phyloP scores from a whole-genome alignment of 148 eudicot genomes.

The Arbutus unedo region DNA sequence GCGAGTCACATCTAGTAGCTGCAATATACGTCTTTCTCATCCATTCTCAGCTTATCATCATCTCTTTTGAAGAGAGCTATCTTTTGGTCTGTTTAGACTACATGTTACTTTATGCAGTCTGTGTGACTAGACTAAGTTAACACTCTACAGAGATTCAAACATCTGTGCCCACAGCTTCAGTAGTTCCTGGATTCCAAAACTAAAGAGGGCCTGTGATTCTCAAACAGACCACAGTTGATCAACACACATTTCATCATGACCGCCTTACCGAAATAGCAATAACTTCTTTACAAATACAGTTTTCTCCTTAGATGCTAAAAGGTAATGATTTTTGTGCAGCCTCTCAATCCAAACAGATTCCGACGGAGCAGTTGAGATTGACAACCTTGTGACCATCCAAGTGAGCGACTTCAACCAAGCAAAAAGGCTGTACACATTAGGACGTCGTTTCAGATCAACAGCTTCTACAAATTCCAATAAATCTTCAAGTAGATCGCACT shows the following conservation, averaged over 20 bases:
- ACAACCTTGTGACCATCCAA: conserved; percentile 25
- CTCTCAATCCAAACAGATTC: conserved; percentile 28
- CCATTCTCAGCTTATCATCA: background rate
- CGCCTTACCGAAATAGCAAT: background rate
- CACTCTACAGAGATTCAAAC: background rate
- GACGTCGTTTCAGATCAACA: conserved; percentile 24
- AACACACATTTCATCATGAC: background rate
- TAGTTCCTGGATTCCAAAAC: background rate
- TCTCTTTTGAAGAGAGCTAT: background rate
- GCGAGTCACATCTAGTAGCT: background rate
- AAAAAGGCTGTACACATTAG: conserved; percentile 21
- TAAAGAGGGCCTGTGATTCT: background rate
- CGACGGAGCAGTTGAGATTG: conserved; percentile 18
- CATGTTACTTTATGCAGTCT: no score
- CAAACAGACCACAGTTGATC: background rate
- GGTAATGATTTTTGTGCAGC: conserved; percentile 16
- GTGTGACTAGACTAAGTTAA: no score
- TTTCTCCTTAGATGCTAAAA: background rate
- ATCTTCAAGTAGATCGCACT: conserved; percentile 28
- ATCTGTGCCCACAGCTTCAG: background rate
- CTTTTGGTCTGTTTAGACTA: no score
- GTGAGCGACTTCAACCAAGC: conserved; percentile 24
- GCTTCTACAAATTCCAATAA: conserved; percentile 27
- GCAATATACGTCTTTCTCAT: background rate
- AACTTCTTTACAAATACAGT: no score